These are phyloP conservation scores for Xylariaceae sp. DNA, from an alignment of 2,329 filamentous ascomycete genomes.

Conservation along the genomic window DNA sequence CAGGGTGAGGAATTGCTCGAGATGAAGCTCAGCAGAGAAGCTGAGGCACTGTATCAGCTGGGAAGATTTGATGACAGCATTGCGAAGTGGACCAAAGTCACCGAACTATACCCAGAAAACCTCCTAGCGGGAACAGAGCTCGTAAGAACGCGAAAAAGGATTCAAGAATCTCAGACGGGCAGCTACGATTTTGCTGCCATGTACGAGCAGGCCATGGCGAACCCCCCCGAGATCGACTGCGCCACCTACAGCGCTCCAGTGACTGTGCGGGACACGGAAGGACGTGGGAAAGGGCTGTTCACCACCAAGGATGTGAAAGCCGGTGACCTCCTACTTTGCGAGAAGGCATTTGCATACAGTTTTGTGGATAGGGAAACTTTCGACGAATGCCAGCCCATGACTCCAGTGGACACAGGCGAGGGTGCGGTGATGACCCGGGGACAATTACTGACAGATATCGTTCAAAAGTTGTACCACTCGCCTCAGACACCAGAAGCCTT, in stretches of 20 bases:
- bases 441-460: constrained; percentile 28
- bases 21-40: constrained; percentile 40
- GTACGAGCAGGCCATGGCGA: constrained; percentile 32
- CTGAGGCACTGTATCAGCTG: constrained; percentile 40
- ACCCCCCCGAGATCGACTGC: constrained; percentile 40
- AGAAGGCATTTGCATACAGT: constrained; percentile 47
- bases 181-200: constrained; percentile 35
- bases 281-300: constrained; percentile 46
- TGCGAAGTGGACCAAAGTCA: constrained; percentile 31
- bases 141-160: constrained; percentile 25
- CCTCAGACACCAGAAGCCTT: constrained; percentile 32
- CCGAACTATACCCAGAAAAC: constrained; percentile 32
- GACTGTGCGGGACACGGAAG: constrained; percentile 34
- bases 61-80: constrained; percentile 33
- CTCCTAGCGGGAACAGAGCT: constrained; percentile 27
- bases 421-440: constrained; percentile 35
- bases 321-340: constrained; percentile 49
- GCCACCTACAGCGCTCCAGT: constrained; percentile 41
- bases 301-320: constrained; percentile 40
- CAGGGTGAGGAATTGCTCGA: constrained; percentile 28
- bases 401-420: constrained; percentile 33
- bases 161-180: constrained; percentile 36
- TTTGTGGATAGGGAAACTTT: constrained; percentile 25
- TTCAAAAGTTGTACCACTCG: constrained; percentile 25
- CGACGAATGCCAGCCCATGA: constrained; percentile 14